These are phyloP conservation scores for Cyberlindnera lachancei DNA, from an alignment of 805 yeast genomes.

Conservation along the genomic window DNA sequence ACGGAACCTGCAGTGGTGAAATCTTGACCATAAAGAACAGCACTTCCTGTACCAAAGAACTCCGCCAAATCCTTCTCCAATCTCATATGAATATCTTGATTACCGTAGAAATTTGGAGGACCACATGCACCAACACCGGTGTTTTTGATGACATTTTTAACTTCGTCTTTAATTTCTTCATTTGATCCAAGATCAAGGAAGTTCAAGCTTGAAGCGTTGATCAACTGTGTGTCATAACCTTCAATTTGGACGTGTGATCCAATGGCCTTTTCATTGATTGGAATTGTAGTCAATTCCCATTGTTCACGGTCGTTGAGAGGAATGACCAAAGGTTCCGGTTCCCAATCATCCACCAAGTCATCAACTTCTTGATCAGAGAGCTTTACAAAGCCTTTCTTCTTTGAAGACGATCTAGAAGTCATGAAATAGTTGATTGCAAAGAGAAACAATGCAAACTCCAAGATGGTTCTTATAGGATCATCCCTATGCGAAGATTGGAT, in stretches of 20 bases:
- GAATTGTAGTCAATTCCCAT: slow-evolving; percentile 60
- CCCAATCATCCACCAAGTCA: slow-evolving; percentile 84
- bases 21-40: slow-evolving; percentile 90
- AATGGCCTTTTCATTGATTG: slow-evolving; percentile 53
- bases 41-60: slow-evolving; percentile 69
- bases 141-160: slow-evolving; percentile 48
- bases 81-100: slow-evolving; percentile 82
- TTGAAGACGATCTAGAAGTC: slow-evolving; percentile 68
- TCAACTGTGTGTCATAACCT: slow-evolving; percentile 30
- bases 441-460: slow-evolving; percentile 68
- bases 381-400: slow-evolving; percentile 62
- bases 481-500: slow-evolving; percentile 81
- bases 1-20: slow-evolving; percentile 81
- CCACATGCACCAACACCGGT: slow-evolving; percentile 98
- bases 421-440: slow-evolving; percentile 79
- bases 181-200: slow-evolving; percentile 55
- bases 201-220: slow-evolving; percentile 69
- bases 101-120: slow-evolving; percentile 96
- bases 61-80: slow-evolving; percentile 68
- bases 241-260: slow-evolving; percentile 18
- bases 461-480: slow-evolving; percentile 84
- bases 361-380: slow-evolving; percentile 62
- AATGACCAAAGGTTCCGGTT: slow-evolving; percentile 74
- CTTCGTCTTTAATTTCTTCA: slow-evolving; percentile 40
- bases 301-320: slow-evolving; percentile 40